These are phyloP conservation scores for Kwoniella shivajii DNA, from an alignment of 1,284 basidiomycete genomes.

Conservation along the genomic window DNA sequence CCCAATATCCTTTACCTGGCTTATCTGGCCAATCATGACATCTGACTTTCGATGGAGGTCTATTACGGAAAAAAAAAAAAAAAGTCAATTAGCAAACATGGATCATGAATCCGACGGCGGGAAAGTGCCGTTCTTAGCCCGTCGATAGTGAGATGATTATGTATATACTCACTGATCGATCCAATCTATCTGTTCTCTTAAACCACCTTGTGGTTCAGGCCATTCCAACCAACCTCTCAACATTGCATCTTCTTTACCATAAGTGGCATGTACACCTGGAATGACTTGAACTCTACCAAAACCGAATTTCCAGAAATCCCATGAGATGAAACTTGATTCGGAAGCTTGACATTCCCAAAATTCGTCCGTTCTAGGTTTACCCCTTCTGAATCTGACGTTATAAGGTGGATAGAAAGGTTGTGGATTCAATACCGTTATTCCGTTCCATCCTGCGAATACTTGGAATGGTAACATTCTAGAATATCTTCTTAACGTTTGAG, in stretches of 20 bases:
- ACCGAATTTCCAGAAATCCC: slow-evolving; percentile 55
- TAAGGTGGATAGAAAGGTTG: slow-evolving; percentile 47
- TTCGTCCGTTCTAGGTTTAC: slow-evolving; percentile 25
- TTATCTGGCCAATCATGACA: slow-evolving; percentile 50
- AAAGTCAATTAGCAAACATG: not conserved
- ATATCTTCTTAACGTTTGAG: slow-evolving; percentile 41
- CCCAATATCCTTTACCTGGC: slow-evolving; percentile 40
- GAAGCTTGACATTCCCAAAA: slow-evolving; percentile 49
- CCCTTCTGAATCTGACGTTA: slow-evolving; percentile 46
- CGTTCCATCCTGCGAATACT: slow-evolving; percentile 62
- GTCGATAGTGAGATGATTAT: no score
- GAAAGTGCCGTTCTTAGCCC: no score
- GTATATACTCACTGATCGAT: slow-evolving; percentile 41
- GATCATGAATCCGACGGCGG: no score
- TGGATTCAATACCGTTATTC: slow-evolving; percentile 55
- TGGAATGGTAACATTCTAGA: slow-evolving; percentile 51
- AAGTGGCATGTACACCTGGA: slow-evolving; percentile 49
- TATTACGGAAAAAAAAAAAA: slow-evolving; percentile 5
- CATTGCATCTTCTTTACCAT: slow-evolving; percentile 49
- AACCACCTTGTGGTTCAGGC: slow-evolving; percentile 23
- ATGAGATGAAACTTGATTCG: slow-evolving; percentile 48
- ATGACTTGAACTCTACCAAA: slow-evolving; percentile 49
- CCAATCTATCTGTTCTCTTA: slow-evolving; percentile 36
- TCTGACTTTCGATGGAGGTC: slow-evolving; percentile 31
- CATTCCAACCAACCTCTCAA: slow-evolving; percentile 45